Evolutionary conservation across 192 early-diverging fungal genomes (phyloP).

Genomic region (Backusella psychrophila): DNA sequence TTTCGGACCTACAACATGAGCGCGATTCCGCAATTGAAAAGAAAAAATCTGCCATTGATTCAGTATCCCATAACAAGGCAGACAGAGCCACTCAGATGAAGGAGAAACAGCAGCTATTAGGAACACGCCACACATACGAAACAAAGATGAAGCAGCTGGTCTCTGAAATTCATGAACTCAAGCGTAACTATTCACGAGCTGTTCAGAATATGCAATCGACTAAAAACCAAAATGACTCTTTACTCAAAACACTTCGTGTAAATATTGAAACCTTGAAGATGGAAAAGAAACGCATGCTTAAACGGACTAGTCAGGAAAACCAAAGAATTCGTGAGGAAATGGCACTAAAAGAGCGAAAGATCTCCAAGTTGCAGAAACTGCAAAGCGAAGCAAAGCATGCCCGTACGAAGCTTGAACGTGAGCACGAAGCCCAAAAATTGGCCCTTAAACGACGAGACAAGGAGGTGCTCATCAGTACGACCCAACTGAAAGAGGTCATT

Average conservation of each 20-base stretch:
- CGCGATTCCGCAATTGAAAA: conserved; percentile 56
- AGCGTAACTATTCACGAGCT: conserved; percentile 56
- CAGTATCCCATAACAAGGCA: background rate
- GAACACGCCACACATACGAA: conserved; percentile 56
- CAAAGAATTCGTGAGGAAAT: conserved; percentile 62
- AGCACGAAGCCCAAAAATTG: conserved; percentile 53
- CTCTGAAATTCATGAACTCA: conserved; percentile 50
- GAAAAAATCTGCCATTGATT: conserved; percentile 12
- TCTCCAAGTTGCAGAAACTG: conserved; percentile 54
- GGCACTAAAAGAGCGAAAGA: conserved; percentile 57
- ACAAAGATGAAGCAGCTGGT: conserved; percentile 59
- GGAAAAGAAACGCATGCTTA: conserved; percentile 78
- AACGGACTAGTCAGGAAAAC: conserved; percentile 70
- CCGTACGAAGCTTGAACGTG: conserved; percentile 52
- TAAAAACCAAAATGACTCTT: conserved; percentile 54
- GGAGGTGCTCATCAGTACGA: conserved; percentile 44
- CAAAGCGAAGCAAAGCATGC: conserved; percentile 50
- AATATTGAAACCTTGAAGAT: conserved; percentile 72
- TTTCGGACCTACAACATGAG: conserved; percentile 54
- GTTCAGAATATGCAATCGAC: conserved; percentile 50
- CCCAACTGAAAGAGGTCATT: conserved; percentile 48
- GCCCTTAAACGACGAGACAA: conserved; percentile 59
- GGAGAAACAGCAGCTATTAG: conserved; percentile 41
- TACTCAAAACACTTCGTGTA: conserved; percentile 60
- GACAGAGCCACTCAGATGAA: background rate